A percentile compares a stretch with the other conserved stretches of the same genome.
Evolutionary conservation across 805 yeast species (phyloP).

Genomic region (Danielia reshetovae): DNA sequence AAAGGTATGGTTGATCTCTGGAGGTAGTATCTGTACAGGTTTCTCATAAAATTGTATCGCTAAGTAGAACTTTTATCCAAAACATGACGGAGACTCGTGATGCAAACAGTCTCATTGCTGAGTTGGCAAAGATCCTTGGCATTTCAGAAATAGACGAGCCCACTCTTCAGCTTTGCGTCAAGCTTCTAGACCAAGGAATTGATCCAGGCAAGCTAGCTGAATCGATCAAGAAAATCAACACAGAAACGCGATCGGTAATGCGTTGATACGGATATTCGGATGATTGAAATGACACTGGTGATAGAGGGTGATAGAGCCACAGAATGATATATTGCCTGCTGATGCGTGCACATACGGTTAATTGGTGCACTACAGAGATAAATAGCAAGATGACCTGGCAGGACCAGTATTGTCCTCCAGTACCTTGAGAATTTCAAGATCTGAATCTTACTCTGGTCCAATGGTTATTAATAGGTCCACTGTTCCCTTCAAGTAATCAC

Average conservation of each 20-base stretch:
- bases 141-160: conserved; percentile 24
- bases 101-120: conserved; percentile 8
- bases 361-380: too few species aligned
- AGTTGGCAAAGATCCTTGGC: conserved; percentile 23
- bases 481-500: too few species aligned
- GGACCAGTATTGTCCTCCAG: too few species aligned
- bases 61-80: neutral
- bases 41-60: too few species aligned
- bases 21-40: neutral
- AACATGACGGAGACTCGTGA: conserved; percentile 5
- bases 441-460: too few species aligned
- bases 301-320: neutral
- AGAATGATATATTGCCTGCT: neutral
- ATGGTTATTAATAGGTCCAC: too few species aligned
- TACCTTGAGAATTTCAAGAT: too few species aligned
- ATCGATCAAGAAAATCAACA: conserved; percentile 22
- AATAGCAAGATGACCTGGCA: too few species aligned
- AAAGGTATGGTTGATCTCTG: too few species aligned
- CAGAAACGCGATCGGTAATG: conserved; percentile 20
- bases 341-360: too few species aligned
- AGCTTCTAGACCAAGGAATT: conserved; percentile 32
- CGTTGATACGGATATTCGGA: conserved; percentile 1
- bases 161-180: conserved; percentile 29
- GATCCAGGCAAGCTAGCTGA: conserved; percentile 28
- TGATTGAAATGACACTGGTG: too few species aligned